Evolutionary conservation across 2,329 filamentous ascomycete species (phyloP).

Genomic region (Aspergillus thermomutatus): DNA sequence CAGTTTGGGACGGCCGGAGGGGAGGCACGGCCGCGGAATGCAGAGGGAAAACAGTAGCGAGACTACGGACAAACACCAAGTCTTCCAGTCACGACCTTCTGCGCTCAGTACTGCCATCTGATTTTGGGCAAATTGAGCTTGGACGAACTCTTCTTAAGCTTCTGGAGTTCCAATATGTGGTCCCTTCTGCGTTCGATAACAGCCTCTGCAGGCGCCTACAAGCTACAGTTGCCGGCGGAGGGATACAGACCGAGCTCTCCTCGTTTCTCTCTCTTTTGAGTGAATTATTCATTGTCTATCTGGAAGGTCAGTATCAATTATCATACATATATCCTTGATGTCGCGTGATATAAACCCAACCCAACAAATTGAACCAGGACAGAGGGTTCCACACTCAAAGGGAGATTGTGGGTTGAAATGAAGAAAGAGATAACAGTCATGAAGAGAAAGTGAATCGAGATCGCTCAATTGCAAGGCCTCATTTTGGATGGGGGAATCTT

Average conservation of each 20-base stretch:
- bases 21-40: background rate
- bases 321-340: constrained; percentile 12
- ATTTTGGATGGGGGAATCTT: background rate
- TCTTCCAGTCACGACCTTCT: background rate
- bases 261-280: background rate
- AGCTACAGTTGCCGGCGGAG: background rate
- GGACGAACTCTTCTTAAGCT: background rate
- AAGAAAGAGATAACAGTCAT: background rate
- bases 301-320: constrained; percentile 7
- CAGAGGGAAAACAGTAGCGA: background rate
- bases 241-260: background rate
- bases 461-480: background rate
- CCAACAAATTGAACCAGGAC: background rate
- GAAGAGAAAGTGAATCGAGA: background rate
- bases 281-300: constrained; percentile 5
- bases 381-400: background rate
- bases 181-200: background rate
- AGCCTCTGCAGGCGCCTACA: background rate
- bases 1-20: background rate
- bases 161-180: background rate
- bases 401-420: background rate
- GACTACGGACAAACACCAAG: background rate
- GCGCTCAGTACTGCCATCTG: background rate
- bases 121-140: background rate
- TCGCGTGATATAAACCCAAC: constrained; percentile 5